Base-by-base conservation (phyloP, 2,329 filamentous ascomycete genomes). In the Metarhizium anisopliae region DNA sequence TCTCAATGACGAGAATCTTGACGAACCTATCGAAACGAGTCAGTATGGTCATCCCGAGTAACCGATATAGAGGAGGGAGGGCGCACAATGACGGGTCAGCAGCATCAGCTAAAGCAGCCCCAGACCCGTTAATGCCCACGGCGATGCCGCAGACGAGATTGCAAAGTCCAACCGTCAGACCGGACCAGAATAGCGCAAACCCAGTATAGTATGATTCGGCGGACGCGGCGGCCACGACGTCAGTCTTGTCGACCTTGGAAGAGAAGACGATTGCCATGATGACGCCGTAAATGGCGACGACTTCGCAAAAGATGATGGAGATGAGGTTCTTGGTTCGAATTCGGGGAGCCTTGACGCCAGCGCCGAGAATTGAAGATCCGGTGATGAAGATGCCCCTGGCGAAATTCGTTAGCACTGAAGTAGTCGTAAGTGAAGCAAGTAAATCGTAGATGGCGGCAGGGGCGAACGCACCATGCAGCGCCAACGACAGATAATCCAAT, bases 211-310 rank as follows among this genome's bases (percentile, higher is more conserved):
- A 94, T 67, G 90, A 90, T 70, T 83, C 84, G 53, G 82, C 84
- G 13, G 87, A 87, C 74, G 87, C 88, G 35, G 91, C 72, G 18
- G 80, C 79, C 43, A 86, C 82, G 56, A 80, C 80, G 47, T 77
- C 68, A 35, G 94, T 81, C 55, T 80, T 72, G 64, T 82, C 81
- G 64, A 99, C 76, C 74, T 96, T 95, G 59, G 92, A 82, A 49
- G 92, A 95, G 78, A 97, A 97, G 67, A 99, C 89, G 71, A 99
- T 99, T 66, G 92, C 88, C 91, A 99, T 99, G 76, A 99, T 99
- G 74, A 99, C 93, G 66, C 95, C 95, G 81, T 99, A 99, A 73
- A 99, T 99, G 74, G 94, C 94, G 67, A 99, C 94, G 68, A 99
- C 94, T 77, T 99, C 94, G 79, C 94, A 99, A 77, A 99, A 99